phyloP scores from a whole-genome alignment of 2,329 filamentous ascomycete genomes.

The Diaporthe sp. region DNA sequence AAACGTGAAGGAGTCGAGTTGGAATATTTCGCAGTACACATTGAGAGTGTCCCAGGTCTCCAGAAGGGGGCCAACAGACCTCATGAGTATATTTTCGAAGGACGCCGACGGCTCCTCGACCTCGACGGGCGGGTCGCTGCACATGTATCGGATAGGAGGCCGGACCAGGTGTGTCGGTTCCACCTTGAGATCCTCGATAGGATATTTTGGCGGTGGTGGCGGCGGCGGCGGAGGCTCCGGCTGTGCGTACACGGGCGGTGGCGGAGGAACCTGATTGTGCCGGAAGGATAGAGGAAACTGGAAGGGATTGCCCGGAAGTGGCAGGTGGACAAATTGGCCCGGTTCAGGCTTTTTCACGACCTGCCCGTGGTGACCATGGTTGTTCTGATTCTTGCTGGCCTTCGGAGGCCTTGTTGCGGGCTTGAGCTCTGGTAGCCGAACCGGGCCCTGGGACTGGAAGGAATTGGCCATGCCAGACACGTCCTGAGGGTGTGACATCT shows the following conservation, averaged over 20 bases:
- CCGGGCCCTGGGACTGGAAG: slow-evolving; percentile 58
- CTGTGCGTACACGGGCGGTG: slow-evolving; percentile 55
- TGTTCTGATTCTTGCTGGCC: slow-evolving; percentile 75
- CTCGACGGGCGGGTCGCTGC: slow-evolving; percentile 70
- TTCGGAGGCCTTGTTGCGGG: slow-evolving; percentile 80
- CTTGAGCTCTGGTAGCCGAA: slow-evolving; percentile 79
- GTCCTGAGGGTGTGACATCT: slow-evolving; percentile 54
- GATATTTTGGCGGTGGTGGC: slow-evolving; percentile 88
- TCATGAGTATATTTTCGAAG: slow-evolving; percentile 78
- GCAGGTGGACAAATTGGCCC: slow-evolving; percentile 53
- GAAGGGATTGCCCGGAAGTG: slow-evolving; percentile 60
- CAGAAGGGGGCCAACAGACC: slow-evolving; percentile 85
- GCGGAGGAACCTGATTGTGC: slow-evolving; percentile 55
- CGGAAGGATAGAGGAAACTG: slow-evolving; percentile 59
- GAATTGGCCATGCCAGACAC: slow-evolving; percentile 53
- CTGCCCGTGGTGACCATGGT: slow-evolving; percentile 48
- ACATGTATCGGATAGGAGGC: slow-evolving; percentile 83
- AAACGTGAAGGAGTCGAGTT: slow-evolving; percentile 96
- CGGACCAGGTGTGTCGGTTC: slow-evolving; percentile 76
- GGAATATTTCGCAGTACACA: slow-evolving; percentile 96
- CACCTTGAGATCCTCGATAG: slow-evolving; percentile 92
- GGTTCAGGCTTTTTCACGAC: slow-evolving; percentile 53
- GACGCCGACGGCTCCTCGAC: slow-evolving; percentile 59
- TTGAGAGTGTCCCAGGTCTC: slow-evolving; percentile 98
- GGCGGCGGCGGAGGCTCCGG: slow-evolving; percentile 69